These are phyloP conservation scores for Cladosporium oxysporum DNA, from an alignment of 2,329 filamentous ascomycete species.

Conservation along the genomic window DNA sequence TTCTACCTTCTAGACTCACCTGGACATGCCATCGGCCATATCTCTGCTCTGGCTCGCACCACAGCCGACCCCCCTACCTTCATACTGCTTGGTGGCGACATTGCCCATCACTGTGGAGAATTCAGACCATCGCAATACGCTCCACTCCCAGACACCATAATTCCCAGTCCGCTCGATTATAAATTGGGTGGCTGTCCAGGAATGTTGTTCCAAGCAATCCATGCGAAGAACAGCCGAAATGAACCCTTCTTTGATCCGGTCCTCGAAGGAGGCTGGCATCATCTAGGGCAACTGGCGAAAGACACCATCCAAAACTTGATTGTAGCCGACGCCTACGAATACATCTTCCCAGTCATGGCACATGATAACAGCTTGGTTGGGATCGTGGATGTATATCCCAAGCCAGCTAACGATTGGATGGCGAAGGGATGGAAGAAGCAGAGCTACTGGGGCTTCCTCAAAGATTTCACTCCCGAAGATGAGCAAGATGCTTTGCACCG, in stretches of 20 bases:
- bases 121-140: slow-evolving; percentile 46
- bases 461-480: slow-evolving; percentile 42
- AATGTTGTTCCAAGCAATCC: slow-evolving; percentile 41
- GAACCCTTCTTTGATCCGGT: neutral
- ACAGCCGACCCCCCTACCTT: slow-evolving; percentile 41
- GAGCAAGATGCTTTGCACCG: no score
- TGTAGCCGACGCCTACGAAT: slow-evolving; percentile 48
- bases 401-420: slow-evolving; percentile 49
- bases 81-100: slow-evolving; percentile 52
- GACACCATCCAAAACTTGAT: slow-evolving; percentile 48
- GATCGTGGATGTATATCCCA: slow-evolving; percentile 53
- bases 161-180: slow-evolving; percentile 39
- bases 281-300: slow-evolving; percentile 37
- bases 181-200: slow-evolving; percentile 41
- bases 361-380: slow-evolving; percentile 49
- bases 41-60: slow-evolving; percentile 51
- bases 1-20: slow-evolving; percentile 57
- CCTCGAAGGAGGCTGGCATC: slow-evolving; percentile 26
- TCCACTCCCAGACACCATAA: slow-evolving; percentile 42
- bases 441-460: slow-evolving; percentile 53
- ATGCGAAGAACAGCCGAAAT: slow-evolving; percentile 32
- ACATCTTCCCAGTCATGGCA: slow-evolving; percentile 50
- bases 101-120: slow-evolving; percentile 47
- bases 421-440: slow-evolving; percentile 48
- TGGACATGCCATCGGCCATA: slow-evolving; percentile 54